These are phyloP conservation scores for Schoenoplectus triqueter DNA, from an alignment of 202 grass and related monocot genomes.

Conservation along the genomic window DNA sequence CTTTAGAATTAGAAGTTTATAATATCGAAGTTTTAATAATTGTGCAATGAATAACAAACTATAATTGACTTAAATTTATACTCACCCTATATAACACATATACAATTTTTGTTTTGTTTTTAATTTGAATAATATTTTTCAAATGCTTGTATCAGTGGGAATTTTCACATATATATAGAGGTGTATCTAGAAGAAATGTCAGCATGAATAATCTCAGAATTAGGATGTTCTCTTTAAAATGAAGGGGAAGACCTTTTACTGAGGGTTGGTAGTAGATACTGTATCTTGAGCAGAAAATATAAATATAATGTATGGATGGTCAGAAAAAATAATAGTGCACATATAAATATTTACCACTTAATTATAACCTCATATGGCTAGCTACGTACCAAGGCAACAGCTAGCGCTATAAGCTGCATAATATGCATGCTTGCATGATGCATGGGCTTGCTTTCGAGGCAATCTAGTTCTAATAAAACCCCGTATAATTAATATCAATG, in stretches of 20 bases:
- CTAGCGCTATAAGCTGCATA: constrained; percentile 25
- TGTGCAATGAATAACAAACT: too few relatives aligned
- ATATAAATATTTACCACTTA: background rate
- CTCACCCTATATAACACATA: too few relatives aligned
- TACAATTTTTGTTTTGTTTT: too few relatives aligned
- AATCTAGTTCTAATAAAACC: constrained; percentile 76
- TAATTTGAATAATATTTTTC: background rate
- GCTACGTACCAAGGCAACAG: constrained; percentile 24
- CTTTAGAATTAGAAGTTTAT: too few relatives aligned
- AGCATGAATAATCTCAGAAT: background rate
- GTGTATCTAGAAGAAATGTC: background rate
- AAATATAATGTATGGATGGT: background rate
- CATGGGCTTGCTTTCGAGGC: constrained; percentile 70
- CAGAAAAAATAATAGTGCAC: constrained; percentile 5
- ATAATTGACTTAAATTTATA: too few relatives aligned
- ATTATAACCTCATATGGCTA: constrained; percentile 26
- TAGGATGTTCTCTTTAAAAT: background rate
- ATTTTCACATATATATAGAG: background rate
- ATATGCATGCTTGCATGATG: constrained; percentile 35
- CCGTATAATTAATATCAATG: constrained; percentile 35
- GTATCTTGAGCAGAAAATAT: background rate
- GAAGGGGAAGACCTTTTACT: background rate
- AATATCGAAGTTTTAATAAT: too few relatives aligned
- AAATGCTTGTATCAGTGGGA: background rate
- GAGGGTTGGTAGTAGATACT: background rate